Base-by-base conservation (phyloP, 192 early-diverging fungal species). In the Mortierella antarctica region DNA sequence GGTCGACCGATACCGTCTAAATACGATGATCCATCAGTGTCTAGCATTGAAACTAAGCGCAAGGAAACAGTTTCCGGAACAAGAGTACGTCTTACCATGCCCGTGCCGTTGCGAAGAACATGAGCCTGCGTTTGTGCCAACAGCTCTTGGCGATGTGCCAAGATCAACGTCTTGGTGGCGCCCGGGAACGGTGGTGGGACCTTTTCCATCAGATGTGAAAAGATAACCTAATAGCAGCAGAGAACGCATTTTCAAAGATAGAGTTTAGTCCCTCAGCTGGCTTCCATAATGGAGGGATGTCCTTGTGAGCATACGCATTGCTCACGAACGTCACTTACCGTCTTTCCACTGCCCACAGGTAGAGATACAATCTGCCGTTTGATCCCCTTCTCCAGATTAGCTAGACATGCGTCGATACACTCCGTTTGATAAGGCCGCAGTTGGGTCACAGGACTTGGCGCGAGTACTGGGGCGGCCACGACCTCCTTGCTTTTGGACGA, bases 91-190 rank as follows among this genome's bases (percentile, higher is more conserved):
- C 60, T 53, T 73, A 92, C 91, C 50, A 93, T 82, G 20, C 86
- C 46, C 6, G 93, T 92, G 11, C 87, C 83, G n/a, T 77, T 86
- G 4, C 82, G 66, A 41, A 85, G 71, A 46, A 98, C 92, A 62
- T 94, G 92, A 0, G 59, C 55, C 3, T 85, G 82, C 0, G 97
- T 95, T 82, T 98, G 97, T 53, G 88, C 83, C 7, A 99, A 54
- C 18, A 99, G 84, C 82, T 99, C 97, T 59, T 92, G 89, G 31
- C 96, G 88, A 77, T 99, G 97, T 2, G 96, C 97, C 18, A 99
- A 74, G 0, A 99, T 88, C 21, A 99, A 82, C 0, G 88, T 89
- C 71, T 96, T 96, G 15, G 87, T 93, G 1, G 94, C 94, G 20
- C 67, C 60, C 2, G 87, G 85, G 2, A 83, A 86, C 1, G 91